A percentile compares a stretch with the other conserved stretches of the same genome.
These are phyloP conservation scores for Cadophora luteo-olivacea DNA, from an alignment of 2,329 filamentous ascomycete genomes.

Conservation along the genomic window DNA sequence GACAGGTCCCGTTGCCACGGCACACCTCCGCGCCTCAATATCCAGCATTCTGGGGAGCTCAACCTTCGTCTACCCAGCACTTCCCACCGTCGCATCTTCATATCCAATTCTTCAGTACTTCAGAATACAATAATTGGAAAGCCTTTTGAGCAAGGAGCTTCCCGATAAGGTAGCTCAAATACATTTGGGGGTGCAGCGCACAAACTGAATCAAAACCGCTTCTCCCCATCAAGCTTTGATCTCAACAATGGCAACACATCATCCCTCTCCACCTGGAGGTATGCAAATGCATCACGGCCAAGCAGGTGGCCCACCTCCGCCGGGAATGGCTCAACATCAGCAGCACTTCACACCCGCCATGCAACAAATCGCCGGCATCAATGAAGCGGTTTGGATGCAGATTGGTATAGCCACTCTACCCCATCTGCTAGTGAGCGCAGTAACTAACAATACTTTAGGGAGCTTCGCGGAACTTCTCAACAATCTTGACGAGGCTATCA, in stretches of 20 bases:
- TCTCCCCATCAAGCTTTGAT: not conserved
- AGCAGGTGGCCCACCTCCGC: conserved; percentile 40
- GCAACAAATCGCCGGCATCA: conserved; percentile 78
- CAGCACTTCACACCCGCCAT: conserved; percentile 52
- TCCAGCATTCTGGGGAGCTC: conserved; percentile 4
- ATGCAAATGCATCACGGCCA: conserved; percentile 55
- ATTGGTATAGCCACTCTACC: conserved; percentile 70
- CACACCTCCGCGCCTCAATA: conserved; percentile 20
- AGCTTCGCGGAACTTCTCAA: conserved; percentile 87
- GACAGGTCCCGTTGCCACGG: conserved; percentile 7
- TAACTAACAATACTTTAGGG: conserved; percentile 57
- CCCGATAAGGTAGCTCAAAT: not conserved
- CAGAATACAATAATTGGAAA: conserved; percentile 7
- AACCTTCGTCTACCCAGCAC: not conserved
- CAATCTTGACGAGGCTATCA: conserved; percentile 86
- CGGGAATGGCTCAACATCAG: conserved; percentile 39
- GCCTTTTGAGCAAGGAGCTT: not conserved
- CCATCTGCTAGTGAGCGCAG: not conserved
- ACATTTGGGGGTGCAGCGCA: conserved; percentile 8
- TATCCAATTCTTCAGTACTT: not conserved
- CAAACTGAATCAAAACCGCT: conserved; percentile 1
- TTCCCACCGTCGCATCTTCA: not conserved
- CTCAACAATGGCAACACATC: conserved; percentile 43
- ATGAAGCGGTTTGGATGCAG: conserved; percentile 90
- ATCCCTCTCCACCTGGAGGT: conserved; percentile 56